These are phyloP conservation scores for Fomitopsis palustris DNA, from an alignment of 1,284 basidiomycete species.

Conservation along the genomic window DNA sequence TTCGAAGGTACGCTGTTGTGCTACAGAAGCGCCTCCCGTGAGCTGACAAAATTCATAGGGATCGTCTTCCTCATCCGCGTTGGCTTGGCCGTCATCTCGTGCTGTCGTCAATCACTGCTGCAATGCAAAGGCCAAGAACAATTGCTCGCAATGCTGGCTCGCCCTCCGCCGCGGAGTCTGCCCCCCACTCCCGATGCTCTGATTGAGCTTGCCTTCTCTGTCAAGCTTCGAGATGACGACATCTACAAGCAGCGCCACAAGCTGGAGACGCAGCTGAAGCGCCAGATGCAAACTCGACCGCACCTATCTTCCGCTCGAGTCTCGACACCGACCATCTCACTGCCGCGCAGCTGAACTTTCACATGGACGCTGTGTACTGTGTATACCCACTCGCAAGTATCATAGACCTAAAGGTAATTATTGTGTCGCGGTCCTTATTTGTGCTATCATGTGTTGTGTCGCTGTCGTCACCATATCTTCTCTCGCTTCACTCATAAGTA, in stretches of 20 bases:
- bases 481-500: not conserved
- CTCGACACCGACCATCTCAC: constrained; percentile 18
- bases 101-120: constrained; percentile 58
- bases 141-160: constrained; percentile 48
- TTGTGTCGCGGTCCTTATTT: not conserved
- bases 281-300: constrained; percentile 45
- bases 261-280: constrained; percentile 63
- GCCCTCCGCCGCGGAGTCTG: constrained; percentile 49
- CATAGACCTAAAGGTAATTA: not conserved
- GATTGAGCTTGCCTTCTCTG: constrained; percentile 54
- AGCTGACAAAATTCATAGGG: constrained; percentile 40
- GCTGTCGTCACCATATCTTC: not conserved
- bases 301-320: constrained; percentile 8
- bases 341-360: constrained; percentile 15
- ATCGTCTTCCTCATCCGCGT: constrained; percentile 79
- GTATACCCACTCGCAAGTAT: not conserved
- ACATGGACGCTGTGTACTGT: not conserved
- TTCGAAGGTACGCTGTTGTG: constrained; percentile 61
- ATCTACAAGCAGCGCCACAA: constrained; percentile 72
- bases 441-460: not conserved
- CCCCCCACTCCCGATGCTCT: constrained; percentile 62
- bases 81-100: constrained; percentile 70
- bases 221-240: constrained; percentile 83
- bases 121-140: constrained; percentile 46
- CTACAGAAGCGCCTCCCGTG: not conserved